phyloP scores from a whole-genome alignment of 2,329 filamentous ascomycete species.

The Cladosporium phlei region DNA sequence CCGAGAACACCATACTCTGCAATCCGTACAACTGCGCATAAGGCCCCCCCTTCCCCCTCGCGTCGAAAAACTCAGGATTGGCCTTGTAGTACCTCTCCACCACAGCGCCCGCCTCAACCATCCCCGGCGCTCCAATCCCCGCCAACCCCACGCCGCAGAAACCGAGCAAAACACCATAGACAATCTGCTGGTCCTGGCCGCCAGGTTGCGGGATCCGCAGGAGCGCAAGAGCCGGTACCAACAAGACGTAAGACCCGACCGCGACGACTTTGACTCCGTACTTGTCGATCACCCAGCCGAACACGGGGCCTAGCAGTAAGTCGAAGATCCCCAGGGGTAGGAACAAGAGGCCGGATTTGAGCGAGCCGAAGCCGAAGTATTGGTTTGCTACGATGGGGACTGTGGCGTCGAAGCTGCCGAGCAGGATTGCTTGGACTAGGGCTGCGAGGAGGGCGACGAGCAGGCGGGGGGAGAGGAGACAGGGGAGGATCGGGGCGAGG shows the following conservation, averaged over 20 bases:
- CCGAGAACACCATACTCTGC: constrained; percentile 59
- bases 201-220: constrained; percentile 41
- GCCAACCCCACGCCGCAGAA: constrained; percentile 51
- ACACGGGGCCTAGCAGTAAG: constrained; percentile 43
- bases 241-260: constrained; percentile 39
- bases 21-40: constrained; percentile 64
- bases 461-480: constrained; percentile 38
- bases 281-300: constrained; percentile 45
- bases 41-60: constrained; percentile 51
- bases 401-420: constrained; percentile 45
- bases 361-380: constrained; percentile 42
- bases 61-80: constrained; percentile 54
- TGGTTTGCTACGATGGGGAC: constrained; percentile 41
- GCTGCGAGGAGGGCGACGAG: constrained; percentile 37
- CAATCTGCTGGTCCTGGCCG: constrained; percentile 38
- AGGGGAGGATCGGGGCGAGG: constrained; percentile 46
- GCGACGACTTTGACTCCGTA: constrained; percentile 42
- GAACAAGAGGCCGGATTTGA: constrained; percentile 44
- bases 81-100: constrained; percentile 53
- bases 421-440: constrained; percentile 42
- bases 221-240: constrained; percentile 40
- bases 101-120: constrained; percentile 55
- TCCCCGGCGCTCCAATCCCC: constrained; percentile 49
- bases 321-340: constrained; percentile 42
- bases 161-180: constrained; percentile 44